Conservation (phyloP, 2,329 filamentous ascomycete species). For the Chalara sp. region DNA sequence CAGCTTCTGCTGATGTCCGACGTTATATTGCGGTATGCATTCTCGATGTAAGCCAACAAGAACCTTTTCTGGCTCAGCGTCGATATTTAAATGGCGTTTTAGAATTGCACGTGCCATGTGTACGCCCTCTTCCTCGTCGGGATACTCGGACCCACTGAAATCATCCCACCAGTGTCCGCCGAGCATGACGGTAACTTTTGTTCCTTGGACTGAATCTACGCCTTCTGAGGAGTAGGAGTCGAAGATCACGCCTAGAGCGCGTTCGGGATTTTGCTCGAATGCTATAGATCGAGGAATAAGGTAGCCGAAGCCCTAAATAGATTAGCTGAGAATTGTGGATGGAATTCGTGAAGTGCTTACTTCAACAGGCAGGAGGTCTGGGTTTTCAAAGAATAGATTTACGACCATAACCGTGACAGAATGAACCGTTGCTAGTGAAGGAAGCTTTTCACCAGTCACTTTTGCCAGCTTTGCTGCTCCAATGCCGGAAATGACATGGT, state of each 20-base stretch:
- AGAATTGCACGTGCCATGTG: constrained; percentile 65
- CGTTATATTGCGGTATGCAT: constrained; percentile 85
- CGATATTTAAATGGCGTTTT: constrained; percentile 66
- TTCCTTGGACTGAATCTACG: constrained; percentile 54
- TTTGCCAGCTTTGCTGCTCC: not conserved
- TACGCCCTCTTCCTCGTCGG: constrained; percentile 58
- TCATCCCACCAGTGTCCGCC: constrained; percentile 88
- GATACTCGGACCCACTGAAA: constrained; percentile 44
- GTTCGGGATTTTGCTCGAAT: constrained; percentile 69
- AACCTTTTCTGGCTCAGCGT: constrained; percentile 50
- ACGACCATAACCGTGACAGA: constrained; percentile 85
- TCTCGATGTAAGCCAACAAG: constrained; percentile 55
- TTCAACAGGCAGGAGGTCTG: constrained; percentile 52
- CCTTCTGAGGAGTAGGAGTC: constrained; percentile 51
- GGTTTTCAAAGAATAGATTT: constrained; percentile 74
- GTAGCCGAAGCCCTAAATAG: constrained; percentile 70
- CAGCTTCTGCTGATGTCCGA: constrained; percentile 54
- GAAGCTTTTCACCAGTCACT: constrained; percentile 26
- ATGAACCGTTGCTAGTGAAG: constrained; percentile 45
- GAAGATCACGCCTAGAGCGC: constrained; percentile 86
- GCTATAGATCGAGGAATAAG: constrained; percentile 73
- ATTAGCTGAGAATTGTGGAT: not conserved
- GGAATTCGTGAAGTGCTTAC: no score
- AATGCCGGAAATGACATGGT: constrained; percentile 4
- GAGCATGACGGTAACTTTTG: constrained; percentile 89